Evolutionary conservation across 345 rosid genomes (phyloP).

Genomic region (Capsella bursapastoris): DNA sequence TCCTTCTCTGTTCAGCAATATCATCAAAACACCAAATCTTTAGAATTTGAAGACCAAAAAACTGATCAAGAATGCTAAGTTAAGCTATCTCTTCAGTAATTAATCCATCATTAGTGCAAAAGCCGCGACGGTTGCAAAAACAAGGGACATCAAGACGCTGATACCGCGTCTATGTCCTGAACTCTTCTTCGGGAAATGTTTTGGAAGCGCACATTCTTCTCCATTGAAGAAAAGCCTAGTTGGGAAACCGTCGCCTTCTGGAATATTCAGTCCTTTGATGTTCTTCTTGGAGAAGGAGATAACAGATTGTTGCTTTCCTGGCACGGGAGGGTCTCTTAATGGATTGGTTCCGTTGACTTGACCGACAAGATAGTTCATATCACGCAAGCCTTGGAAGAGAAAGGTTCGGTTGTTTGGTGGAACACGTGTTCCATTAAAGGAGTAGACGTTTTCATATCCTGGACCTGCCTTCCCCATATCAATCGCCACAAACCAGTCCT

Average conservation of each 20-base stretch:
- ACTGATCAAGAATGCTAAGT: constrained; percentile 27
- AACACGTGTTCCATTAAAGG: constrained; percentile 79
- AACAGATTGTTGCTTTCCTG: constrained; percentile 94
- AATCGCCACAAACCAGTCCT: constrained; percentile 80
- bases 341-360: constrained; percentile 61
- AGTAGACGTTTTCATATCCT: constrained; percentile 76
- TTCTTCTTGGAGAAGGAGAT: constrained; percentile 71
- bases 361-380: constrained; percentile 68
- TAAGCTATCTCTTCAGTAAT: constrained; percentile 18
- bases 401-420: constrained; percentile 54
- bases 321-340: constrained; percentile 55
- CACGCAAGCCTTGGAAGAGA: constrained; percentile 72
- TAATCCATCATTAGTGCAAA: constrained; percentile 51
- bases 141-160: constrained; percentile 38
- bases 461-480: constrained; percentile 61
- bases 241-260: constrained; percentile 78
- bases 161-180: constrained; percentile 43
- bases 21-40: constrained; percentile 40
- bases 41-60: constrained; percentile 22
- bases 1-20: constrained; percentile 38
- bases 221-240: constrained; percentile 77
- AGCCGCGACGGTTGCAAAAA: constrained; percentile 43
- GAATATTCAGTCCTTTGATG: constrained; percentile 53
- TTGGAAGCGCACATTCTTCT: constrained; percentile 91
- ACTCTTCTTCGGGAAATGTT: constrained; percentile 54